Percentiles rank a stretch among this genome's conserved stretches.
Conservation (phyloP, 2,329 filamentous ascomycete species). For the Bipolaris cookei region DNA sequence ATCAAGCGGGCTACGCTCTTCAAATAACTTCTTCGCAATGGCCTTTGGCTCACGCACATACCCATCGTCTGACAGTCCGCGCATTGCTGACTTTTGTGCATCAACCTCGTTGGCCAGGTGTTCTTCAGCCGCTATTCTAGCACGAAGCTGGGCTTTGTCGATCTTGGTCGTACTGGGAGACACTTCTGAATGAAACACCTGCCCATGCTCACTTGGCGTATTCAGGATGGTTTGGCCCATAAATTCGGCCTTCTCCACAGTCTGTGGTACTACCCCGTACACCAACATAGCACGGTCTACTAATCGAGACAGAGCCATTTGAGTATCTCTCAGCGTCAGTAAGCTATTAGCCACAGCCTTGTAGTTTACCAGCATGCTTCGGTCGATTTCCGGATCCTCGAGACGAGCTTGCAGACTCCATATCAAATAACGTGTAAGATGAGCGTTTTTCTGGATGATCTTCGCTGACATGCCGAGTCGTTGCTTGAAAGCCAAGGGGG, state of each 20-base stretch:
- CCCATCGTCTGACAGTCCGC: conserved; percentile 40
- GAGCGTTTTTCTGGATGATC: conserved; percentile 36
- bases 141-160: conserved; percentile 15
- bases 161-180: conserved; percentile 1
- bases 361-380: conserved; percentile 20
- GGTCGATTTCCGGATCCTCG: conserved; percentile 26
- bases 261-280: conserved; percentile 26
- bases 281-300: conserved; percentile 33
- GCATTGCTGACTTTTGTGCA: conserved; percentile 37
- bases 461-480: conserved; percentile 32
- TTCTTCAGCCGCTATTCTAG: conserved; percentile 25
- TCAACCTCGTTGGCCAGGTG: conserved; percentile 37
- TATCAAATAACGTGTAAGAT: conserved; percentile 36
- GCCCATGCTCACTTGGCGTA: not conserved
- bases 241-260: conserved; percentile 13
- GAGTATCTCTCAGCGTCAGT: conserved; percentile 39
- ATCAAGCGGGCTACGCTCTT: conserved; percentile 33
- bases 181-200: not conserved
- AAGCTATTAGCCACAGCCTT: conserved; percentile 34
- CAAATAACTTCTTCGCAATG: conserved; percentile 18
- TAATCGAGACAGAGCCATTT: conserved; percentile 35
- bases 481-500: conserved; percentile 24
- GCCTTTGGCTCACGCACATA: conserved; percentile 27
- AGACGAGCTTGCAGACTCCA: conserved; percentile 40
- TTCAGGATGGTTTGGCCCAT: not conserved